Evolutionary conservation across 2,329 filamentous ascomycete species (phyloP).

Genomic region (Thelonectria rubi): DNA sequence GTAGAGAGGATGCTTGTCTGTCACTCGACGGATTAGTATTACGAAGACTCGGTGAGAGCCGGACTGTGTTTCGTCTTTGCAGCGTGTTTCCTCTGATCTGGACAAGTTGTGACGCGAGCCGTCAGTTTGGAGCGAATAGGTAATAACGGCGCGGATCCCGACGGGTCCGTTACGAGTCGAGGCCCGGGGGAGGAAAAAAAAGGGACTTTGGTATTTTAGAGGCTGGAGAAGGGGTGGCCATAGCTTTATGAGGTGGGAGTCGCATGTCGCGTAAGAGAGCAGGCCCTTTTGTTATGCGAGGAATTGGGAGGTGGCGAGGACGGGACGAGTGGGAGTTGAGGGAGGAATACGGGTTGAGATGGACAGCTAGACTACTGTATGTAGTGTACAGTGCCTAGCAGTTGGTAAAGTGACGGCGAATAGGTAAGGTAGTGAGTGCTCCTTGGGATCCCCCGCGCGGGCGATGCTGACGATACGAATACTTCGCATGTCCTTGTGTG

Average conservation of each 20-base stretch:
- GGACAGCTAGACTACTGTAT: no score
- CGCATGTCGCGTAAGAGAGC: background rate
- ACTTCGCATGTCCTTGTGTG: no score
- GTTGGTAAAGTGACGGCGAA: no score
- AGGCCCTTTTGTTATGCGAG: constrained; percentile 8
- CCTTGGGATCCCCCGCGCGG: no score
- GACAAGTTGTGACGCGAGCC: background rate
- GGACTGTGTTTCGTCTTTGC: background rate
- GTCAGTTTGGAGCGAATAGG: background rate
- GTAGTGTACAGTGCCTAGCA: no score
- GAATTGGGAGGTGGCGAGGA: background rate
- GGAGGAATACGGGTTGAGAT: no score
- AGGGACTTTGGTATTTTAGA: constrained; percentile 26
- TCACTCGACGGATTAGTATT: background rate
- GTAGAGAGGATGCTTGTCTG: background rate
- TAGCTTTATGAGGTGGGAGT: constrained; percentile 4
- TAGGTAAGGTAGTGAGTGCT: no score
- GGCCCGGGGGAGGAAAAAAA: background rate
- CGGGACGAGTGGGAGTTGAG: constrained; percentile 6
- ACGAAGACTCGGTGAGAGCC: background rate
- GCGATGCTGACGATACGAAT: no score
- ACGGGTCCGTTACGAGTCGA: background rate
- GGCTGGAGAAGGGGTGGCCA: constrained; percentile 14
- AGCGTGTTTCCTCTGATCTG: background rate
- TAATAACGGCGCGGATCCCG: constrained; percentile 1